Evolutionary conservation across 108 stramenopile genomes (phyloP).

Genomic region (Nitzschia sp.): DNA sequence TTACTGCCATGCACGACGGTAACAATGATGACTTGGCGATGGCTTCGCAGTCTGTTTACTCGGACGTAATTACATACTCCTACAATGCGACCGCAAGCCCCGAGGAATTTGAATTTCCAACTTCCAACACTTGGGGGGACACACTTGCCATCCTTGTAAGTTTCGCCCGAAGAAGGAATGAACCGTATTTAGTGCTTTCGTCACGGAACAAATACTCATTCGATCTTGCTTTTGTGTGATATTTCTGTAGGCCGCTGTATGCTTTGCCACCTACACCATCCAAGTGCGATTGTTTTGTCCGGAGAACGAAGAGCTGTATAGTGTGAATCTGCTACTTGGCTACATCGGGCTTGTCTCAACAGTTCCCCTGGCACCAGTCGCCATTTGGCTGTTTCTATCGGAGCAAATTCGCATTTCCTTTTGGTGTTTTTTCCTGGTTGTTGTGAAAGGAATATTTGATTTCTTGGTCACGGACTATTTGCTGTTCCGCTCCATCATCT

Average conservation of each 20-base stretch:
- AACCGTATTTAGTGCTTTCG: too few species aligned
- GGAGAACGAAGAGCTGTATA: constrained; percentile 32
- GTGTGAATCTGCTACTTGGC: constrained; percentile 33
- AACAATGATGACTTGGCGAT: not conserved
- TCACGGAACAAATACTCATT: too few species aligned
- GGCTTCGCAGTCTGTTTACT: not conserved
- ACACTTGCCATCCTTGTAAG: constrained; percentile 23
- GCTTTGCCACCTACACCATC: constrained; percentile 30
- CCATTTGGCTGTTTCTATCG: not conserved
- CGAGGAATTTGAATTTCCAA: not conserved
- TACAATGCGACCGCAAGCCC: not conserved
- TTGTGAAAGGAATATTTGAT: constrained; percentile 25
- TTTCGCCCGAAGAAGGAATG: too few species aligned
- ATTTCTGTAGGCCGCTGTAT: too few species aligned
- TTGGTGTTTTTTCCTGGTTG: constrained; percentile 4
- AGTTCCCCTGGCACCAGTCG: constrained; percentile 19
- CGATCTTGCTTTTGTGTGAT: too few species aligned
- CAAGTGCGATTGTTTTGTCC: constrained; percentile 35
- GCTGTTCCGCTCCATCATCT: constrained; percentile 25
- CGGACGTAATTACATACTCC: not conserved
- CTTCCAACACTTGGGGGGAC: constrained; percentile 14
- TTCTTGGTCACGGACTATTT: constrained; percentile 34
- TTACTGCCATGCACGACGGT: constrained; percentile 35
- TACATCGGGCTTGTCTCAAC: constrained; percentile 23
- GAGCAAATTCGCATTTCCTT: constrained; percentile 6